These are phyloP conservation scores for Zelopaecilomyces penicillatus DNA, from an alignment of 2,329 filamentous ascomycete species.

Conservation along the genomic window DNA sequence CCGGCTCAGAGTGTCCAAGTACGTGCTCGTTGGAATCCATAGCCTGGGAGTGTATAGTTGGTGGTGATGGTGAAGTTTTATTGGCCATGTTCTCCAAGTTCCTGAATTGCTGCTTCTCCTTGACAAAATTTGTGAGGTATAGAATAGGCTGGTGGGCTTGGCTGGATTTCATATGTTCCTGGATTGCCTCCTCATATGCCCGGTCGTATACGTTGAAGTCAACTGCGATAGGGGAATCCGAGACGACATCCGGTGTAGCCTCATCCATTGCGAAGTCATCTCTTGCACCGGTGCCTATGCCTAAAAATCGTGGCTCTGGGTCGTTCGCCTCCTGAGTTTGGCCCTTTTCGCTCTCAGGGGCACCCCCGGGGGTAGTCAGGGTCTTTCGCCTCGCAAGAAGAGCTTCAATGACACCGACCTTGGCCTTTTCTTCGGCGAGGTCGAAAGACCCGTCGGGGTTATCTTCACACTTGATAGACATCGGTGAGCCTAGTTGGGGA, in stretches of 20 bases:
- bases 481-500: constrained; percentile 4
- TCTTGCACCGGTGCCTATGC: constrained; percentile 61
- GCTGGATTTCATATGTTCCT: constrained; percentile 56
- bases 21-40: constrained; percentile 9
- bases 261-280: constrained; percentile 36
- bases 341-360: constrained; percentile 35
- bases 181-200: constrained; percentile 70
- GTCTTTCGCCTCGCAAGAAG: constrained; percentile 40
- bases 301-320: constrained; percentile 58
- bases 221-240: constrained; percentile 75
- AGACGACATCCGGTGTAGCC: constrained; percentile 47
- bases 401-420: constrained; percentile 39
- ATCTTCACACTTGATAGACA: constrained; percentile 1
- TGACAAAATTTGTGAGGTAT: constrained; percentile 42
- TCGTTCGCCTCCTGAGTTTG: constrained; percentile 53
- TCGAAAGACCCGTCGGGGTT: constrained; percentile 11
- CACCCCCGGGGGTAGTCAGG: constrained; percentile 22
- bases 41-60: constrained; percentile 7
- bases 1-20: constrained; percentile 6
- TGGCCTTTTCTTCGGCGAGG: constrained; percentile 25
- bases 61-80: constrained; percentile 15
- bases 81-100: constrained; percentile 30
- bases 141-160: constrained; percentile 33
- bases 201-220: constrained; percentile 85
- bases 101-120: constrained; percentile 33